Conservation (phyloP, 2,329 filamentous ascomycete genomes). For the Arthrobotrys sphaeroides region DNA sequence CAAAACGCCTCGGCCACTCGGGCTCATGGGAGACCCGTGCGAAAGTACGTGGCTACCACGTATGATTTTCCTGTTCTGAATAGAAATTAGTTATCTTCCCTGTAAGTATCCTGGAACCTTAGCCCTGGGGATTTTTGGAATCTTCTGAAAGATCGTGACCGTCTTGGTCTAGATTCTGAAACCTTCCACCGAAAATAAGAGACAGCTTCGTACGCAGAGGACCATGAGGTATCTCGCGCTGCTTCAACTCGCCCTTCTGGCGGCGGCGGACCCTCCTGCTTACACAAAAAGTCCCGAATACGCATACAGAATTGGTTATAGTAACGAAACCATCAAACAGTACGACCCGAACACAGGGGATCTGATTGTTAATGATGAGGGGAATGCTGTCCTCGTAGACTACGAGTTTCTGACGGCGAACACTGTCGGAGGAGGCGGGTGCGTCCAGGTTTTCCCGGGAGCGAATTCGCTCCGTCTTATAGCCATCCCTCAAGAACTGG, state of each 20-base stretch:
- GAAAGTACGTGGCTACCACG: not conserved
- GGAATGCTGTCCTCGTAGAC: not conserved
- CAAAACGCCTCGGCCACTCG: too few relatives aligned
- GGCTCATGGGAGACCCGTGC: too few relatives aligned
- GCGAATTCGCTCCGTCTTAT: slow-evolving; percentile 12
- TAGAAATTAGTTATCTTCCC: not conserved
- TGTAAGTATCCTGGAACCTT: not conserved
- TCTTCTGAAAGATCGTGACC: not conserved
- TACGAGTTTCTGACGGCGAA: not conserved
- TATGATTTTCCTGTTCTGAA: too few relatives aligned
- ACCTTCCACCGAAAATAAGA: not conserved
- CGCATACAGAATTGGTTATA: slow-evolving; percentile 23
- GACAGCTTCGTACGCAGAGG: not conserved
- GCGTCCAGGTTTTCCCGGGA: slow-evolving; percentile 11
- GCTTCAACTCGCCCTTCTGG: not conserved
- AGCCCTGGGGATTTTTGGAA: not conserved
- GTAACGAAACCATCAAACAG: not conserved
- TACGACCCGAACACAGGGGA: slow-evolving; percentile 3
- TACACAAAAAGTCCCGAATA: slow-evolving; percentile 1
- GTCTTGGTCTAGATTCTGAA: not conserved
- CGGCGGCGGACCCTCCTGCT: not conserved
- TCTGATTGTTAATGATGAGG: not conserved
- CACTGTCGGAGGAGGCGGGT: slow-evolving; percentile 7
- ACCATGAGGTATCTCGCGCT: slow-evolving; percentile 21
- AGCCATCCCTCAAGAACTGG: not conserved